These are phyloP conservation scores for Globisporangium mamillatum DNA, from an alignment of 352 stramenopile species.

Conservation along the genomic window DNA sequence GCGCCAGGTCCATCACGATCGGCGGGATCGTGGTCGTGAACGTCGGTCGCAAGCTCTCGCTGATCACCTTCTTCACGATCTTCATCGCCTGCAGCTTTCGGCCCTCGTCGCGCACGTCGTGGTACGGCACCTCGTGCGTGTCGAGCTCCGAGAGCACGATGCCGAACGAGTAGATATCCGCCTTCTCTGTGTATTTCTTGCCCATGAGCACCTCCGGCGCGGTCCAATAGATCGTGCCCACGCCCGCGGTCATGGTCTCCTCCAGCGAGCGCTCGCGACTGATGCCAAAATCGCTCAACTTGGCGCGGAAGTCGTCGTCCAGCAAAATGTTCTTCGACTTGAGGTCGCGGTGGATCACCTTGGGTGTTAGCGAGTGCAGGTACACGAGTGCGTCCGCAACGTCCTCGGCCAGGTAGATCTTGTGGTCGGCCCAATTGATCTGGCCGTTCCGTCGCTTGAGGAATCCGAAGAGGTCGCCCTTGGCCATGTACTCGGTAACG, in stretches of 20 bases:
- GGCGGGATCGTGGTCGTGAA: constrained; percentile 52
- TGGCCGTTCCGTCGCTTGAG: constrained; percentile 63
- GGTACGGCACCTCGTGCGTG: constrained; percentile 75
- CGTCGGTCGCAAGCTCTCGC: constrained; percentile 60
- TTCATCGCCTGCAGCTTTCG: constrained; percentile 84
- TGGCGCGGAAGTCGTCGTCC: constrained; percentile 57
- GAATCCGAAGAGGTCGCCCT: constrained; percentile 71
- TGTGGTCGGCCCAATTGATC: constrained; percentile 73
- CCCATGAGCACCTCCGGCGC: constrained; percentile 77
- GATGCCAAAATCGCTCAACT: constrained; percentile 78
- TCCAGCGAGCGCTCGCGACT: constrained; percentile 70
- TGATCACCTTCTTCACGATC: constrained; percentile 82
- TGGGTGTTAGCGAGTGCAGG: constrained; percentile 64
- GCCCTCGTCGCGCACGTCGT: constrained; percentile 66
- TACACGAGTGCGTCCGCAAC: constrained; percentile 72
- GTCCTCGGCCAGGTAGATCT: constrained; percentile 70
- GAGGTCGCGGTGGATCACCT: constrained; percentile 80
- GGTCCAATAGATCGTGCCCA: constrained; percentile 85
- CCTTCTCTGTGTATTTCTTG: constrained; percentile 84
- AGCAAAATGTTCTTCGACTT: constrained; percentile 82
- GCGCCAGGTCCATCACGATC: constrained; percentile 56
- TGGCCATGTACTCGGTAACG: constrained; percentile 83
- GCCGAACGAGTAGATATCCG: constrained; percentile 83
- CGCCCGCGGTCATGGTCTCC: constrained; percentile 80
- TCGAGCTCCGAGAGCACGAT: constrained; percentile 83